Evolutionary conservation across 352 stramenopile genomes (phyloP).

Genomic region (Phytophthora europaea): DNA sequence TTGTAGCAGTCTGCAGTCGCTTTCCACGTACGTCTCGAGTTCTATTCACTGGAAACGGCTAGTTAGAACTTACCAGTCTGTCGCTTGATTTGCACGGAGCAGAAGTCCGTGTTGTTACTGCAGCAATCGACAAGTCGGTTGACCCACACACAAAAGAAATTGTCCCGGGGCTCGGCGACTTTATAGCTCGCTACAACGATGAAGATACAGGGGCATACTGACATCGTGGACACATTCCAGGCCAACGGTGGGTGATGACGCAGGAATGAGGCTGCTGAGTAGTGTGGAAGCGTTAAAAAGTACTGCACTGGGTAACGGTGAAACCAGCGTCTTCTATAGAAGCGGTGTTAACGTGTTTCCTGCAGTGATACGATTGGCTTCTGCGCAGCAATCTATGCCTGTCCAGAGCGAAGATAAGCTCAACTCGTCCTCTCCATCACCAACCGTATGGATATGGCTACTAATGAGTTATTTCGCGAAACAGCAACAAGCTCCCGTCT

Average conservation of each 20-base stretch:
- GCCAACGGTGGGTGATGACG: background rate
- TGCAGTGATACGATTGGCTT: background rate
- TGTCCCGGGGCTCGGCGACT: constrained; percentile 12
- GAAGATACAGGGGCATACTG: constrained; percentile 1
- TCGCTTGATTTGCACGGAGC: background rate
- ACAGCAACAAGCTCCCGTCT: background rate
- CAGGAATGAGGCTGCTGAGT: background rate
- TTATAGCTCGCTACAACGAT: constrained; percentile 15
- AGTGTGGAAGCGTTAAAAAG: background rate
- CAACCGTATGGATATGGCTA: background rate
- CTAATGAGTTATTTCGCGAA: background rate
- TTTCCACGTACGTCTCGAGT: constrained; percentile 7
- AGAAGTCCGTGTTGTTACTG: constrained; percentile 13
- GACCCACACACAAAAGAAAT: background rate
- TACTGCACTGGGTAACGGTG: background rate
- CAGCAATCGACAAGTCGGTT: background rate
- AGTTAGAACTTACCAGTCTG: background rate
- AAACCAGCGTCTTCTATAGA: background rate
- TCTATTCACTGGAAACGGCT: background rate
- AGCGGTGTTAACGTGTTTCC: background rate
- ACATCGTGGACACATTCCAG: background rate
- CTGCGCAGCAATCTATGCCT: background rate
- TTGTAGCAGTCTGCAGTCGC: constrained; percentile 4
- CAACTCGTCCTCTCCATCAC: background rate
- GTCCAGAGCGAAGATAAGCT: no score